Conservation (phyloP, 139 green algal genomes). For the Dunaliella primolecta region DNA sequence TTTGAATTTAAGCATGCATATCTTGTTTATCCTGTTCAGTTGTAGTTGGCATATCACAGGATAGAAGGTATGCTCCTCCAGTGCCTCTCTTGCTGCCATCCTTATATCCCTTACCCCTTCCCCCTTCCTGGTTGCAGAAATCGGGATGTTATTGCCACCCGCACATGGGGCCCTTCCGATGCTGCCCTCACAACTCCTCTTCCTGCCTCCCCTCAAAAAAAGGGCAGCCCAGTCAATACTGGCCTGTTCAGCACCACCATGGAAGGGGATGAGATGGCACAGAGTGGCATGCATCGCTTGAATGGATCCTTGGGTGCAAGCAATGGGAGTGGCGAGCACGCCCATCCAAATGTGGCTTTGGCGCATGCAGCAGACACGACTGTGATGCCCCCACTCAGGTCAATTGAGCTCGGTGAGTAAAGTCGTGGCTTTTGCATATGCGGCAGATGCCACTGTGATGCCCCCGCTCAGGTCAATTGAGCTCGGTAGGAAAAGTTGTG, state of each 20-base stretch:
- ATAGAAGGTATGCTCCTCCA: too few relatives aligned
- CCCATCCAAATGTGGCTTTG: neutral
- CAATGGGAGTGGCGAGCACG: neutral
- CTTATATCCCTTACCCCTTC: neutral
- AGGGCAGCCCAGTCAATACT: neutral
- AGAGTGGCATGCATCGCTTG: neutral
- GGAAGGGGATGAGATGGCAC: too few relatives aligned
- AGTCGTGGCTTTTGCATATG: neutral
- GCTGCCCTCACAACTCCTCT: neutral
- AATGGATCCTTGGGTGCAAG: neutral
- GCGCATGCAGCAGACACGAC: neutral
- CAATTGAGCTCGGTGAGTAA: neutral
- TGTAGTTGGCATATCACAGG: too few relatives aligned
- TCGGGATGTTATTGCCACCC: neutral
- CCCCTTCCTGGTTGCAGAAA: neutral
- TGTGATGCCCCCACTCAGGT: neutral
- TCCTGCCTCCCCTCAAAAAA: neutral
- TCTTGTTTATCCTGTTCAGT: neutral
- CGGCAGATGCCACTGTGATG: neutral
- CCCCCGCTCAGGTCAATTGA: neutral
- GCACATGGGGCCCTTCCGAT: neutral
- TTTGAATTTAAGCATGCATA: neutral
- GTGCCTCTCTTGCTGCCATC: too few relatives aligned
- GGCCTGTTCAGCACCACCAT: neutral
- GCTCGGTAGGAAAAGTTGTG: neutral